phyloP scores from a whole-genome alignment of 768 basidiomycete genomes.

The Boletus sp. region DNA sequence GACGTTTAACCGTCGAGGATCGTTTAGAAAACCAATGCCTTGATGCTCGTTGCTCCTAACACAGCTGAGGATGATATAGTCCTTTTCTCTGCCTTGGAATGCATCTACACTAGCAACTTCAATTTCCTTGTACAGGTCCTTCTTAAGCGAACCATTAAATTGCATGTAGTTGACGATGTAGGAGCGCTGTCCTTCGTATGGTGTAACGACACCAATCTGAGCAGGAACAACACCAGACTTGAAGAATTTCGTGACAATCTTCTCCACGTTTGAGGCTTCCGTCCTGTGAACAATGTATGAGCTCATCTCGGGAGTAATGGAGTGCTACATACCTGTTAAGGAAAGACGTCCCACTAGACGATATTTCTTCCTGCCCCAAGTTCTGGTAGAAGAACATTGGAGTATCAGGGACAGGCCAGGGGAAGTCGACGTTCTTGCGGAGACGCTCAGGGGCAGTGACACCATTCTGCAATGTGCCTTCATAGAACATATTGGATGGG shows the following conservation, averaged over 20 bases:
- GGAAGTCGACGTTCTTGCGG: slow-evolving; percentile 98
- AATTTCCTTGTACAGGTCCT: slow-evolving; percentile 98
- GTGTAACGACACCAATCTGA: slow-evolving; percentile 98
- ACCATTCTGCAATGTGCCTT: slow-evolving; percentile 97
- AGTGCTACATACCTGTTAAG: slow-evolving; percentile 65
- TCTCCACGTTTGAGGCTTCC: slow-evolving; percentile 98
- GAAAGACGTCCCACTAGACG: slow-evolving; percentile 97
- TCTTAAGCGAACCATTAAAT: slow-evolving; percentile 98
- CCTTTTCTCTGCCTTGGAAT: slow-evolving; percentile 99
- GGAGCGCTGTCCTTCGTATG: slow-evolving; percentile 97
- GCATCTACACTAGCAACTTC: slow-evolving; percentile 99
- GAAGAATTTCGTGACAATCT: slow-evolving; percentile 99
- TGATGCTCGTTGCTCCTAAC: slow-evolving; percentile 99
- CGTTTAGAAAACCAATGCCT: slow-evolving; percentile 98
- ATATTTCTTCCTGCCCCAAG: slow-evolving; percentile 97
- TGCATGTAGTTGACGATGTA: slow-evolving; percentile 99
- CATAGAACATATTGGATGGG: slow-evolving; percentile 99
- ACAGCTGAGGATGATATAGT: slow-evolving; percentile 97
- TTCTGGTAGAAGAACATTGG: slow-evolving; percentile 99
- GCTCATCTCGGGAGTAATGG: neutral
- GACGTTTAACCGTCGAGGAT: slow-evolving; percentile 93
- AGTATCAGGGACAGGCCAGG: slow-evolving; percentile 95
- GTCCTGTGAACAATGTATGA: slow-evolving; percentile 53
- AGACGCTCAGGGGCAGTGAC: slow-evolving; percentile 97
- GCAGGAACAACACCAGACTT: slow-evolving; percentile 93